These are phyloP conservation scores for Epichloe uncinata DNA, from an alignment of 2,329 filamentous ascomycete species.

Conservation along the genomic window DNA sequence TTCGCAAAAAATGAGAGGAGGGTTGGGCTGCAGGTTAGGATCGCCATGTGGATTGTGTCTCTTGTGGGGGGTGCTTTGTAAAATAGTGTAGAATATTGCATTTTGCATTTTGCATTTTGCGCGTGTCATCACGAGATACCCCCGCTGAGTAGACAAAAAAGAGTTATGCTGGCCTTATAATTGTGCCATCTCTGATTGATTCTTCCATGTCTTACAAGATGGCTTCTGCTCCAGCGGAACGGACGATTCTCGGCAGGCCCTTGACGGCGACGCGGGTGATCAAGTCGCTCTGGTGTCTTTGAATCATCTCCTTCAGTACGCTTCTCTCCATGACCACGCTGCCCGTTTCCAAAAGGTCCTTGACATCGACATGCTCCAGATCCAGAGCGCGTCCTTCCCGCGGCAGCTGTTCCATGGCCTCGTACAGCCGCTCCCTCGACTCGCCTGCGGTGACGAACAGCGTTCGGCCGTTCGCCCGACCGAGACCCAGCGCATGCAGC, in stretches of 20 bases:
- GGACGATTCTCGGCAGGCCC: slow-evolving; percentile 22
- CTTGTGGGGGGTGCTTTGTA: slow-evolving; percentile 84
- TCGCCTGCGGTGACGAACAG: slow-evolving; percentile 62
- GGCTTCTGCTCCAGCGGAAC: slow-evolving; percentile 16
- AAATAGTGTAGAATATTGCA: slow-evolving; percentile 6
- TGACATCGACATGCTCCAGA: slow-evolving; percentile 79
- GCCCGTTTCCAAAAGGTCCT: slow-evolving; percentile 77
- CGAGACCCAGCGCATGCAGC: slow-evolving; percentile 58
- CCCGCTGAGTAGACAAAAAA: not conserved
- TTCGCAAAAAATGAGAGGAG: slow-evolving; percentile 69
- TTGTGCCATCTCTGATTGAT: too few relatives aligned
- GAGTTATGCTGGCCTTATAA: not conserved
- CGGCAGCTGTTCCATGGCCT: slow-evolving; percentile 49
- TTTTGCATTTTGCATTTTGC: not conserved
- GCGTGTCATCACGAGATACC: slow-evolving; percentile 3
- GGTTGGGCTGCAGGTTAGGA: slow-evolving; percentile 69
- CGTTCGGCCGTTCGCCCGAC: slow-evolving; percentile 52
- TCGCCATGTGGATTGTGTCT: slow-evolving; percentile 90
- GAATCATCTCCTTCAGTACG: slow-evolving; percentile 64
- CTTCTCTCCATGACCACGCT: slow-evolving; percentile 75
- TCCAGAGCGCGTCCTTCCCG: slow-evolving; percentile 57
- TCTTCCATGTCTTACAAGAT: not conserved
- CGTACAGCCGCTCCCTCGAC: slow-evolving; percentile 48
- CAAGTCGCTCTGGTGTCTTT: slow-evolving; percentile 57
- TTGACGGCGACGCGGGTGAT: slow-evolving; percentile 32